Evolutionary conservation across 2,329 filamentous ascomycete species (phyloP).

Genomic region (Knufia fluminis): DNA sequence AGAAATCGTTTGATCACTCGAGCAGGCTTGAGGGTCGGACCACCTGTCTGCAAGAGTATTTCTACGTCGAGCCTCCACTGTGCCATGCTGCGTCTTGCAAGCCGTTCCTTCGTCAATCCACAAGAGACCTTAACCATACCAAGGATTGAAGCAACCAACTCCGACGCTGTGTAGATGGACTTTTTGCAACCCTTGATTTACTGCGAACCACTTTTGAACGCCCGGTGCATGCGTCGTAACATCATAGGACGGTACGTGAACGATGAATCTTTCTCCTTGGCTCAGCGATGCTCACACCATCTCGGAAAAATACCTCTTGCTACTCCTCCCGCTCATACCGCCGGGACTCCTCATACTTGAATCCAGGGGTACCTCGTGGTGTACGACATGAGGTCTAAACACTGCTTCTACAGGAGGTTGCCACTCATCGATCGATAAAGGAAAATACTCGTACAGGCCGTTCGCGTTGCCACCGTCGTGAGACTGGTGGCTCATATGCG

Average conservation of each 20-base stretch:
- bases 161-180: background rate
- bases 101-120: too few relatives aligned
- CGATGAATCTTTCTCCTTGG: too few relatives aligned
- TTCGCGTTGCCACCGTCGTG: constrained; percentile 44
- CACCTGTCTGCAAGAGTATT: too few relatives aligned
- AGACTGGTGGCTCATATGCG: background rate
- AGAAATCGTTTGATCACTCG: too few relatives aligned
- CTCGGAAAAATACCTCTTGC: constrained; percentile 23
- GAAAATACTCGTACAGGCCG: constrained; percentile 89
- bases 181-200: background rate
- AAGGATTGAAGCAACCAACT: too few relatives aligned
- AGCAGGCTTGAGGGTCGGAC: too few relatives aligned
- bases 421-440: constrained; percentile 81
- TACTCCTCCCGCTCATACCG: constrained; percentile 11
- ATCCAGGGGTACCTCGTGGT: constrained; percentile 46
- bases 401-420: constrained; percentile 84
- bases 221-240: background rate
- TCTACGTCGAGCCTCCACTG: too few relatives aligned
- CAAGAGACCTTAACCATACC: too few relatives aligned
- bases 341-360: constrained; percentile 14
- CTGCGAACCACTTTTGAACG: background rate
- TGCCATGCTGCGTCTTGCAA: too few relatives aligned
- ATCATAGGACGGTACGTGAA: background rate
- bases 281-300: constrained; percentile 12
- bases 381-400: constrained; percentile 85